Percentiles rank a stretch among this genome's conserved stretches.
Evolutionary conservation across 2,329 filamentous ascomycete species (phyloP).

Genomic region (Cyphellophora europaea): DNA sequence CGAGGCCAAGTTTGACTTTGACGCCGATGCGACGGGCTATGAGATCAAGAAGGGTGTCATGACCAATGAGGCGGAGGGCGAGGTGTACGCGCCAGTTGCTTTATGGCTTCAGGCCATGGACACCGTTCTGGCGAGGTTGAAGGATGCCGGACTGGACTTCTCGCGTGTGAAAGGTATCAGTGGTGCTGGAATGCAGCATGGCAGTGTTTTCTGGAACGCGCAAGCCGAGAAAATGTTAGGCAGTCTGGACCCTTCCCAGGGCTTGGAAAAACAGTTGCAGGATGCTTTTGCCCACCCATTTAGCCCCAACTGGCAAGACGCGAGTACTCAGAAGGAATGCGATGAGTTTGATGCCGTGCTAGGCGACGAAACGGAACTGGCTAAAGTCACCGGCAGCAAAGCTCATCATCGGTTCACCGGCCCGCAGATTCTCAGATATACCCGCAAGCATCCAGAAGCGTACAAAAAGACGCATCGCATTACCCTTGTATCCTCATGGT

Average conservation of each 20-base stretch:
- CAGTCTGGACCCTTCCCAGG: constrained; percentile 49
- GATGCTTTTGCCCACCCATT: constrained; percentile 71
- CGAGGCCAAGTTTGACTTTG: constrained; percentile 91
- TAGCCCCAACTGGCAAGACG: constrained; percentile 97
- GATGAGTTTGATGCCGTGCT: constrained; percentile 73
- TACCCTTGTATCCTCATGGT: constrained; percentile 88
- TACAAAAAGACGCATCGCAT: constrained; percentile 77
- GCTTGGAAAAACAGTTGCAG: constrained; percentile 63
- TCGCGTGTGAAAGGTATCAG: constrained; percentile 69
- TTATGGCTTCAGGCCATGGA: constrained; percentile 94
- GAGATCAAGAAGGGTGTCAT: constrained; percentile 80
- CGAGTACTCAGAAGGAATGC: constrained; percentile 86
- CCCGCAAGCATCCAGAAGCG: constrained; percentile 66
- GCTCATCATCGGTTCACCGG: constrained; percentile 97
- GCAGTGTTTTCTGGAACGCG: constrained; percentile 84
- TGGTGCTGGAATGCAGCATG: constrained; percentile 93
- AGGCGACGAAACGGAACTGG: constrained; percentile 58
- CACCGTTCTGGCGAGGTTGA: constrained; percentile 66
- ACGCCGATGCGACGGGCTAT: constrained; percentile 71
- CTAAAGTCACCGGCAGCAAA: constrained; percentile 75
- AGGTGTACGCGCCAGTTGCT: constrained; percentile 86
- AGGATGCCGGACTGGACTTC: constrained; percentile 62
- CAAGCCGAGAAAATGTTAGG: constrained; percentile 58
- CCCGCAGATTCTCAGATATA: constrained; percentile 88
- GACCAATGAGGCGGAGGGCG: constrained; percentile 69